A percentile compares a stretch with the other conserved stretches of the same genome.
Evolutionary conservation across 2,329 filamentous ascomycete genomes (phyloP).

Genomic region (Fusarium sp.): DNA sequence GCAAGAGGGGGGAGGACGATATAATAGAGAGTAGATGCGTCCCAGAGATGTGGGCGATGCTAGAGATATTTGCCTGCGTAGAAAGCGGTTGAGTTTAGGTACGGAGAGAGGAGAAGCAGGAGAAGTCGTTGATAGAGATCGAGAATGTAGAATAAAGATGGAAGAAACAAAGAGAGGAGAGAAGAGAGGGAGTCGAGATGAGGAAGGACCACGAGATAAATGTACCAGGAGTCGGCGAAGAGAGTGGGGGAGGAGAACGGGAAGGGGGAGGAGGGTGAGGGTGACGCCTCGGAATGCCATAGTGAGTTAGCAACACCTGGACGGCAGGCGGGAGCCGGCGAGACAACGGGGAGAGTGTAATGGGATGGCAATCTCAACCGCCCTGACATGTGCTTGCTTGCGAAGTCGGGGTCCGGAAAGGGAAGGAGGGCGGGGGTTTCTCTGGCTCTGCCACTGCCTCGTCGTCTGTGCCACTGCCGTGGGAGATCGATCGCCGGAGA

Average conservation of each 20-base stretch:
- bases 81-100: conserved; percentile 12
- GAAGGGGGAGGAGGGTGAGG: conserved; percentile 29
- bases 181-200: conserved; percentile 21
- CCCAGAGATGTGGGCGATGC: conserved; percentile 1
- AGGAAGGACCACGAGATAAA: conserved; percentile 38
- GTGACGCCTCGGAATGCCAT: conserved; percentile 29
- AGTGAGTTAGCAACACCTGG: conserved; percentile 26
- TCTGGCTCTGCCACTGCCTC: conserved; percentile 25
- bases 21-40: conserved; percentile 12
- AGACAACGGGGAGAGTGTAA: conserved; percentile 23
- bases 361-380: conserved; percentile 14
- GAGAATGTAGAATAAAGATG: conserved; percentile 3
- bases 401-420: conserved; percentile 35
- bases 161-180: conserved; percentile 21
- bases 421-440: conserved; percentile 38
- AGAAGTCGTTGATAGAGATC: background rate
- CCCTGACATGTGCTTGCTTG: conserved; percentile 42
- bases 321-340: conserved; percentile 13
- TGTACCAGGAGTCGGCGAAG: conserved; percentile 25
- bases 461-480: conserved; percentile 3
- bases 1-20: conserved; percentile 24
- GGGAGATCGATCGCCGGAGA: conserved; percentile 39
- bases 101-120: conserved; percentile 5
- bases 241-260: conserved; percentile 39
- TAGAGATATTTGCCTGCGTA: conserved; percentile 9